Conservation (phyloP, 768 basidiomycete genomes). For the Pleurotus sapidus region DNA sequence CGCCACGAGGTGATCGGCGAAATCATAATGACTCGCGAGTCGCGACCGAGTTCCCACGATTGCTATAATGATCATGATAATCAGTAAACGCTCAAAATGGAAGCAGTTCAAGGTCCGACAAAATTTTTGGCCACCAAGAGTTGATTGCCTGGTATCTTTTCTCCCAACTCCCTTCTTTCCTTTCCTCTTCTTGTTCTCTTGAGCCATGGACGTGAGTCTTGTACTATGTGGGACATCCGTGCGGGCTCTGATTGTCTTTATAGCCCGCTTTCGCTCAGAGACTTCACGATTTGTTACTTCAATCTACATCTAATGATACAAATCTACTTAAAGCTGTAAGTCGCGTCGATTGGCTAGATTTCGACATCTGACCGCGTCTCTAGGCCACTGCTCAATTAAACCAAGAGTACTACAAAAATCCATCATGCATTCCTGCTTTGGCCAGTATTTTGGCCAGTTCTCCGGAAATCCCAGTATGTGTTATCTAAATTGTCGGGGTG, state of each 20-base stretch:
- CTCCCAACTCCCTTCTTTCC: slow-evolving; percentile 22
- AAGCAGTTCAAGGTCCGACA: slow-evolving; percentile 53
- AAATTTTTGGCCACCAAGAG: slow-evolving; percentile 39
- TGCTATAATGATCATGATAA: slow-evolving; percentile 10
- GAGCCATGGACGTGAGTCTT: slow-evolving; percentile 49
- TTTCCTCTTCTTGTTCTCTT: slow-evolving; percentile 19
- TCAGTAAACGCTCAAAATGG: slow-evolving; percentile 18
- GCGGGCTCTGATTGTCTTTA: slow-evolving; percentile 17
- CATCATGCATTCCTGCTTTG: slow-evolving; percentile 88
- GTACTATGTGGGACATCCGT: slow-evolving; percentile 8
- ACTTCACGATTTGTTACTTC: slow-evolving; percentile 82
- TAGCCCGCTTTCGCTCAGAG: slow-evolving; percentile 75
- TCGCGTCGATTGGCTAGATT: slow-evolving; percentile 14
- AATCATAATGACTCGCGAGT: not conserved
- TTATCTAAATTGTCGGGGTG: slow-evolving; percentile 7
- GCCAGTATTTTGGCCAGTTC: slow-evolving; percentile 83
- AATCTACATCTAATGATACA: slow-evolving; percentile 88
- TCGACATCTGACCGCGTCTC: slow-evolving; percentile 8
- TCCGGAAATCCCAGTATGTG: slow-evolving; percentile 65
- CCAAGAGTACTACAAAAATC: slow-evolving; percentile 89
- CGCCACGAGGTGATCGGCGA: not conserved
- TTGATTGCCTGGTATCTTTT: slow-evolving; percentile 19
- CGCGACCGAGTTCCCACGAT: not conserved
- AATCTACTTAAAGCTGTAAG: slow-evolving; percentile 84
- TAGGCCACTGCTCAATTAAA: slow-evolving; percentile 92